A percentile compares a stretch with the other conserved stretches of the same genome.
These are phyloP conservation scores for Cynara cardunculus DNA, from an alignment of 129 eudicot species.

Conservation along the genomic window DNA sequence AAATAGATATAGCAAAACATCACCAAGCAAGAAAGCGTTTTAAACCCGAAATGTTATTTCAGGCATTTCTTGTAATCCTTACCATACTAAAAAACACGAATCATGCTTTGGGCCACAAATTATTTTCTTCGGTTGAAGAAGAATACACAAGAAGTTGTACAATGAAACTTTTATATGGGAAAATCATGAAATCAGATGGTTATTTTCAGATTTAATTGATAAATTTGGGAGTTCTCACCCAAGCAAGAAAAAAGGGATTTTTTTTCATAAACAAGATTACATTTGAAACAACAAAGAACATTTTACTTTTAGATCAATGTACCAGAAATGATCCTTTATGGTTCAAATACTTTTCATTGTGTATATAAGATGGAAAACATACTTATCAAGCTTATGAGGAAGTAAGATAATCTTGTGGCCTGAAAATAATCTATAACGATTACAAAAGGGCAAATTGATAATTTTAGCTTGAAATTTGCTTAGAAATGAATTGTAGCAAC, in stretches of 20 bases:
- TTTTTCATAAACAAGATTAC: background rate
- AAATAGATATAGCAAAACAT: background rate
- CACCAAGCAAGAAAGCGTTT: background rate
- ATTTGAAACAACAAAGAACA: background rate
- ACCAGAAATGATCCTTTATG: background rate
- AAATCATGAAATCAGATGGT: background rate
- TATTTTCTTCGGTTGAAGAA: too few relatives aligned
- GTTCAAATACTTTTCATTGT: background rate
- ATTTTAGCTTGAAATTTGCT: background rate
- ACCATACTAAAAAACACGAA: background rate
- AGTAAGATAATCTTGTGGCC: background rate
- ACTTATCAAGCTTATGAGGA: background rate
- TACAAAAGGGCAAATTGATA: background rate
- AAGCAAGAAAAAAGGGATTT: background rate
- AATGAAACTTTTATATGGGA: background rate
- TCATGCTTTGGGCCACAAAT: background rate
- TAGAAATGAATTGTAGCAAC: too few relatives aligned
- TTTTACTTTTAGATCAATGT: background rate
- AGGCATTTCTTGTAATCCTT: background rate
- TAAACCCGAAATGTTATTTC: background rate
- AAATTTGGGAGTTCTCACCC: background rate
- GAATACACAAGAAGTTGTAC: background rate
- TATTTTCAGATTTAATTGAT: background rate
- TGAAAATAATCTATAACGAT: background rate
- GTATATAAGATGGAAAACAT: background rate